A percentile compares a stretch with the other conserved stretches of the same genome.
These are phyloP conservation scores for Solidago caesia DNA, from an alignment of 129 eudicot species.

Conservation along the genomic window DNA sequence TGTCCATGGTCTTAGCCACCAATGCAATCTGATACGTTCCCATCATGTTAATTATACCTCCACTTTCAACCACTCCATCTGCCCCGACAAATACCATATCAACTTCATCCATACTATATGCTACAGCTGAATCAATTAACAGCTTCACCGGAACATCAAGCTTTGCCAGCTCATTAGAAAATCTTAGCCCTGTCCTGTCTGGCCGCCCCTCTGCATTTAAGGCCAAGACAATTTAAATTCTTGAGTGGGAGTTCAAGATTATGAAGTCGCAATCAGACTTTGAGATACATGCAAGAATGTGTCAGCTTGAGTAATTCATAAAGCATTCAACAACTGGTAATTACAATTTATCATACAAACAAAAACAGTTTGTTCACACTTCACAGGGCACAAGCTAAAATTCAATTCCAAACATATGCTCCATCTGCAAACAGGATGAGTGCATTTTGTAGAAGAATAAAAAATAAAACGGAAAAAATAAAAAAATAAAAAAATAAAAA, in stretches of 20 bases:
- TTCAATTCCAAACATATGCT: not conserved
- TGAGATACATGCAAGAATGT: not conserved
- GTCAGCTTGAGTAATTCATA: not conserved
- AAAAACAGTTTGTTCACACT: not conserved
- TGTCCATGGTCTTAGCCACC: slow-evolving; percentile 93
- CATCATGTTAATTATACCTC: slow-evolving; percentile 98
- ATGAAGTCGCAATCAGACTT: not conserved
- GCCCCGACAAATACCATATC: slow-evolving; percentile 99
- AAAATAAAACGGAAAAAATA: no score
- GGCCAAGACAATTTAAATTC: not conserved
- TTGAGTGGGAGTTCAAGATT: not conserved
- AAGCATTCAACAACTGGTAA: slow-evolving; percentile 1
- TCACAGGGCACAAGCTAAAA: not conserved
- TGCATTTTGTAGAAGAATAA: not conserved
- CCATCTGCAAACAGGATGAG: not conserved
- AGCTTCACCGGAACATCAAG: slow-evolving; percentile 97
- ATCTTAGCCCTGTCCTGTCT: slow-evolving; percentile 86
- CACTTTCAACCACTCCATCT: slow-evolving; percentile 97
- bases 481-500: no score
- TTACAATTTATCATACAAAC: not conserved
- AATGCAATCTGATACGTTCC: slow-evolving; percentile 94
- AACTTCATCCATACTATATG: slow-evolving; percentile 93
- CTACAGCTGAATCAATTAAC: slow-evolving; percentile 92
- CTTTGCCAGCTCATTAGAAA: slow-evolving; percentile 90
- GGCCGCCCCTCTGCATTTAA: slow-evolving; percentile 91